Conservation (phyloP, 345 rosid species). For the Salix purpurea region DNA sequence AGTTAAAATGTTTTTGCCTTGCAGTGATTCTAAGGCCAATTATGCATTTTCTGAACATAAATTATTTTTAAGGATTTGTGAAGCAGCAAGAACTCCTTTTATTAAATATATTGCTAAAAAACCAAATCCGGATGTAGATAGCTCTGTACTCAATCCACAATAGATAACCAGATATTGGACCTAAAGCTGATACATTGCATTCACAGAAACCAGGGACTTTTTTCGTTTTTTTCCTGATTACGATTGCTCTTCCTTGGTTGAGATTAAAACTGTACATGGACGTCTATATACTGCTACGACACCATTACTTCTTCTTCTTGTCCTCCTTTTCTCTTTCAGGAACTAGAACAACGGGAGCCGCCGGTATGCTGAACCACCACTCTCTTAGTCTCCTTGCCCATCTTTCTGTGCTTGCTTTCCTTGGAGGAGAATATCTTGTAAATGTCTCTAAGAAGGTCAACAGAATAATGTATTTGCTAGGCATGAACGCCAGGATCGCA, state of each 20-base stretch:
- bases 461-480: conserved; percentile 51
- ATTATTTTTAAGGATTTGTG: too few species aligned
- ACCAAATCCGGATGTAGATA: too few species aligned
- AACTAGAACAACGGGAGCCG: conserved; percentile 74
- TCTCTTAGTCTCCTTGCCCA: conserved; percentile 75
- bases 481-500: conserved; percentile 44
- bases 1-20: too few species aligned
- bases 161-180: too few species aligned
- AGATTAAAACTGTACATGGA: conserved; percentile 6
- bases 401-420: conserved; percentile 69
- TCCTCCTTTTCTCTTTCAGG: conserved; percentile 68
- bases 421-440: conserved; percentile 74
- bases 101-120: too few species aligned
- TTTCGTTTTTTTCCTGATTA: not conserved
- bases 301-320: conserved; percentile 46
- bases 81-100: too few species aligned
- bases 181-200: not conserved
- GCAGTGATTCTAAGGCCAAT: too few species aligned
- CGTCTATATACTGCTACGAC: not conserved
- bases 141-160: too few species aligned
- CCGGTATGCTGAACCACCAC: conserved; percentile 99
- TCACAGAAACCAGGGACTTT: not conserved
- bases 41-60: too few species aligned
- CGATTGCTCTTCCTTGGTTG: not conserved
- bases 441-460: conserved; percentile 58